Evolutionary conservation across 176 grass and related monocot genomes (phyloP).

Genomic region (Aegilops tauschii): DNA sequence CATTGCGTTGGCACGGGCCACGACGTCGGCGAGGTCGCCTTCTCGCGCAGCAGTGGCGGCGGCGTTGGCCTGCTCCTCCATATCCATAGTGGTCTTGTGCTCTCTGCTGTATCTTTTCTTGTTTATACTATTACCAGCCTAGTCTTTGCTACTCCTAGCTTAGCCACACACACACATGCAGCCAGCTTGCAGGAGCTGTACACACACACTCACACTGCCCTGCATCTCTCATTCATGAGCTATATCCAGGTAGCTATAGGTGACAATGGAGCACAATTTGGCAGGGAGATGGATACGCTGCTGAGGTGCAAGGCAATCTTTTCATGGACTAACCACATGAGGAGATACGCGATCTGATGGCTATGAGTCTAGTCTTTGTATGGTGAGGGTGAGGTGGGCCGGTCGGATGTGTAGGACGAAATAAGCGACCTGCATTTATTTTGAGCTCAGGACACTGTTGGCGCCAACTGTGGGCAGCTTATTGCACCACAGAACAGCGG

Average conservation of each 20-base stretch:
- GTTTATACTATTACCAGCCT: background rate
- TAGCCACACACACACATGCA: background rate
- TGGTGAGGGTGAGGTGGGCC: background rate
- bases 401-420: background rate
- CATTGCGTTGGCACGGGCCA: conserved; percentile 33
- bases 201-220: background rate
- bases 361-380: background rate
- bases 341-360: background rate
- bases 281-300: background rate
- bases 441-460: conserved; percentile 31
- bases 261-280: background rate
- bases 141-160: background rate
- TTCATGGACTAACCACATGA: background rate
- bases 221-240: background rate
- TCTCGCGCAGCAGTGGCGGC: conserved; percentile 34
- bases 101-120: conserved; percentile 26
- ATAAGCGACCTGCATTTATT: conserved; percentile 49
- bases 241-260: background rate
- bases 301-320: background rate
- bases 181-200: background rate
- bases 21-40: conserved; percentile 57
- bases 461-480: conserved; percentile 29
- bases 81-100: conserved; percentile 28
- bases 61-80: conserved; percentile 17
- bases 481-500: conserved; percentile 32